These are phyloP conservation scores for Picea sitchensis DNA, from an alignment of 75 land plant species.

Conservation along the genomic window DNA sequence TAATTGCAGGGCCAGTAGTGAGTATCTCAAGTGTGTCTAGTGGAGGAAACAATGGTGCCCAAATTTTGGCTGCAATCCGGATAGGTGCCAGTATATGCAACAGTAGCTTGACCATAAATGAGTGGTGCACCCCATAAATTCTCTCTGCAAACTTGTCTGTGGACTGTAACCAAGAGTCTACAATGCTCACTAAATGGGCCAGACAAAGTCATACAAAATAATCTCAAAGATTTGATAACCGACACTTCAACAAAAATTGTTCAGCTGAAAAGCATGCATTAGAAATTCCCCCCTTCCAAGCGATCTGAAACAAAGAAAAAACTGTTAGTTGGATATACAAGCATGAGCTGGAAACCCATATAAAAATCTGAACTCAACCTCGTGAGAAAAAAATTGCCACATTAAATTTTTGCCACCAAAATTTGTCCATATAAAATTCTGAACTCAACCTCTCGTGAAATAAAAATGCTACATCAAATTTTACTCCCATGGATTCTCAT, in stretches of 20 bases:
- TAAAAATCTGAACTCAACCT: no score
- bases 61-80: neutral
- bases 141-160: slow-evolving; percentile 1
- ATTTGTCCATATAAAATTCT: no score
- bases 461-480: no score
- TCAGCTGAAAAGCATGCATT: neutral
- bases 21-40: neutral
- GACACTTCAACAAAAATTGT: neutral
- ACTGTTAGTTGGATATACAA: neutral
- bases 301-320: slow-evolving; percentile 1
- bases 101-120: neutral
- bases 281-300: neutral
- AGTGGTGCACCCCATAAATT: neutral
- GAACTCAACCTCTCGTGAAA: no score
- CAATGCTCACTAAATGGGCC: neutral
- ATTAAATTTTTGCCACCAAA: no score
- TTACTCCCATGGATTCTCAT: no score
- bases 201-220: neutral
- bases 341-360: neutral
- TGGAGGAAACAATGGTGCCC: neutral
- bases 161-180: neutral
- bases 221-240: neutral
- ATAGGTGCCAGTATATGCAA: neutral
- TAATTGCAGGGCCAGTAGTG: neutral
- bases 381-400: no score